Evolutionary conservation across 108 stramenopile genomes (phyloP).

Genomic region (Discostella pseudostelligera): DNA sequence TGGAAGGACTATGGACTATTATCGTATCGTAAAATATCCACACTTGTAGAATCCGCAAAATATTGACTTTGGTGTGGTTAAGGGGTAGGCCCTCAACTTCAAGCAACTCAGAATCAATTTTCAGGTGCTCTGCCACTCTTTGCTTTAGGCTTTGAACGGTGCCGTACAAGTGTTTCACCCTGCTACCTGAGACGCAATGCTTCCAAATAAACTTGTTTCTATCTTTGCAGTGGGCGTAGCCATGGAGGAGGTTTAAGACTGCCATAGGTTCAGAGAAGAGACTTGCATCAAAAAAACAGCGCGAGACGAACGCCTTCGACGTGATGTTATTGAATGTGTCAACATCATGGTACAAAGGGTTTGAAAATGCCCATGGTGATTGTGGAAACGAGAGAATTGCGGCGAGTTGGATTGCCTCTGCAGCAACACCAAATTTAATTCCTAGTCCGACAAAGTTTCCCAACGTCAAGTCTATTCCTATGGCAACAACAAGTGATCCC

Average conservation of each 20-base stretch:
- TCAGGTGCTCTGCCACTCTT: conserved; percentile 63
- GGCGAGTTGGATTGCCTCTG: conserved; percentile 82
- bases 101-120: conserved; percentile 36
- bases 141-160: conserved; percentile 55
- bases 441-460: conserved; percentile 82
- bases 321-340: conserved; percentile 52
- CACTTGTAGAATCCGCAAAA: conserved; percentile 63
- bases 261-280: conserved; percentile 78
- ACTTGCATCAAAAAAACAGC: conserved; percentile 71
- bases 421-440: conserved; percentile 82
- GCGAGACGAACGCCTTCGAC: conserved; percentile 54
- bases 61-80: conserved; percentile 57
- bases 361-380: conserved; percentile 77
- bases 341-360: conserved; percentile 61
- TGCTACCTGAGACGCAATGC: conserved; percentile 40
- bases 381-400: conserved; percentile 71
- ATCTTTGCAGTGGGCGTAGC: conserved; percentile 37
- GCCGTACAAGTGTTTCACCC: conserved; percentile 52
- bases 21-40: conserved; percentile 78
- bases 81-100: conserved; percentile 57
- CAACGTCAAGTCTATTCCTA: conserved; percentile 76
- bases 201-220: conserved; percentile 45
- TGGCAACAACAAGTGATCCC: conserved; percentile 68
- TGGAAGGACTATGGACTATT: conserved; percentile 48
- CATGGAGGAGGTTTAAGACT: conserved; percentile 71